Percentiles rank a stretch among this genome's conserved stretches.
Conservation (phyloP, 208 protist genomes). For the Strigomonas galati region DNA sequence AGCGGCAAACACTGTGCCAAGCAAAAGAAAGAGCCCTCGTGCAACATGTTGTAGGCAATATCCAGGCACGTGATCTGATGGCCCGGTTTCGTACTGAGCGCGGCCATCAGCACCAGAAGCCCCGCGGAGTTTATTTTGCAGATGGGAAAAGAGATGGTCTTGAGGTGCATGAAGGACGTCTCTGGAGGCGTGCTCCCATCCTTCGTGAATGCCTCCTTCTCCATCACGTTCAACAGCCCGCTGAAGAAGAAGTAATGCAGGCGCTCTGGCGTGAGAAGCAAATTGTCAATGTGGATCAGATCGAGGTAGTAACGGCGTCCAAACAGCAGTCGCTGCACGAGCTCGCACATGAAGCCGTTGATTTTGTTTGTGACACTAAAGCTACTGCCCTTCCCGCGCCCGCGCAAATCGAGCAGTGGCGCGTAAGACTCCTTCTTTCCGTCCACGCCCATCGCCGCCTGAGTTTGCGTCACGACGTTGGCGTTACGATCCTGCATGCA, state of each 20-base stretch:
- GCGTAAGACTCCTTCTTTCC: slow-evolving; percentile 18
- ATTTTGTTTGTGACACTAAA: too few species aligned
- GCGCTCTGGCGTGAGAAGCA: slow-evolving; percentile 54
- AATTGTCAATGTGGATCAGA: slow-evolving; percentile 64
- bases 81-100: slow-evolving; percentile 21
- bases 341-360: slow-evolving; percentile 59
- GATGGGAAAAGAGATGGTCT: slow-evolving; percentile 60
- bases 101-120: slow-evolving; percentile 52
- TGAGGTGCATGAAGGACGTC: slow-evolving; percentile 18
- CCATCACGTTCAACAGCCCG: slow-evolving; percentile 35
- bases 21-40: slow-evolving; percentile 35
- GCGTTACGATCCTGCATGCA: slow-evolving; percentile 30
- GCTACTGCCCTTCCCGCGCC: slow-evolving; percentile 14
- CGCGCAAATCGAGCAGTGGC: slow-evolving; percentile 33
- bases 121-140: slow-evolving; percentile 60
- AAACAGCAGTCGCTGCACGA: slow-evolving; percentile 46
- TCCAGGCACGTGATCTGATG: slow-evolving; percentile 34
- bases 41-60: slow-evolving; percentile 70
- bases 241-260: slow-evolving; percentile 59
- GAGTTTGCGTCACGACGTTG: background rate
- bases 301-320: slow-evolving; percentile 29
- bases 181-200: too few species aligned
- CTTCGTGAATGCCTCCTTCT: background rate
- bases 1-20: slow-evolving; percentile 41
- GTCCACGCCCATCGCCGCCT: background rate